Conservation (phyloP, 192 early-diverging fungal genomes). For the Backusella circina region DNA sequence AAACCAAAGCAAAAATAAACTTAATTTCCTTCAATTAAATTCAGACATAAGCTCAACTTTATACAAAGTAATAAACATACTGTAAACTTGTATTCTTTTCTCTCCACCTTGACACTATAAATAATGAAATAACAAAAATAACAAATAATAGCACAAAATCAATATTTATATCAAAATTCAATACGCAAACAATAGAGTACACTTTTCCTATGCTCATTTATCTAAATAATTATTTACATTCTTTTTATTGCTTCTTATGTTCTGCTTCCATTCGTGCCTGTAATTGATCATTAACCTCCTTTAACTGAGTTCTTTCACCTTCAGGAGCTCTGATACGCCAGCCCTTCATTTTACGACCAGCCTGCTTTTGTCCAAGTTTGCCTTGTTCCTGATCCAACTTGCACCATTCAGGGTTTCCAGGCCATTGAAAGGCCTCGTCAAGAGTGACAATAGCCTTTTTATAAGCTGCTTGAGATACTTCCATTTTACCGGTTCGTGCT, state of each 20-base stretch:
- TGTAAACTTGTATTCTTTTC: background rate
- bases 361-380: constrained; percentile 36
- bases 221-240: constrained; percentile 7
- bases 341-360: constrained; percentile 48
- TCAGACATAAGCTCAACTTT: background rate
- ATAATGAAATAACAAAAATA: background rate
- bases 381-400: constrained; percentile 41
- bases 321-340: constrained; percentile 48
- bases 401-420: constrained; percentile 37
- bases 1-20: background rate
- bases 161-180: background rate
- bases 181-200: background rate
- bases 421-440: constrained; percentile 45
- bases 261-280: constrained; percentile 30
- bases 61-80: background rate
- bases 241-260: constrained; percentile 33
- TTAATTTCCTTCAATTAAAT: background rate
- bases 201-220: background rate
- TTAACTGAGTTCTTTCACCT: constrained; percentile 30
- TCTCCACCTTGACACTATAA: background rate
- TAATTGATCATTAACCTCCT: constrained; percentile 33
- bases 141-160: background rate
- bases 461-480: constrained; percentile 35
- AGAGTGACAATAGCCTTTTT: constrained; percentile 63
- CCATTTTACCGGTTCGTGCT: constrained; percentile 35